Evolutionary conservation across 148 eudicot species (phyloP).

Genomic region (Rhododendron henanense): DNA sequence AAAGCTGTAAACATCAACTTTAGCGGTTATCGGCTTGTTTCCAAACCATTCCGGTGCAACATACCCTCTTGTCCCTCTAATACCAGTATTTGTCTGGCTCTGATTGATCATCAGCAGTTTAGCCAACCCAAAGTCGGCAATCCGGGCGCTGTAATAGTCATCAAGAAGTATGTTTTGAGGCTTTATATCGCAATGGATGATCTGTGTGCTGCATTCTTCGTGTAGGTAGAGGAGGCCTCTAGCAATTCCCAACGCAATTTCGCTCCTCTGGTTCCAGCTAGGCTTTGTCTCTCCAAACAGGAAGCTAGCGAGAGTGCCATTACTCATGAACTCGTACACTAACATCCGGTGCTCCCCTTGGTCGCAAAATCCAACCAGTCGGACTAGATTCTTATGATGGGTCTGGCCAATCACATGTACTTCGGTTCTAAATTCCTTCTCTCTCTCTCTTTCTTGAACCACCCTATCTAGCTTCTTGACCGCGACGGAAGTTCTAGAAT

Average conservation of each 20-base stretch:
- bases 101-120: constrained; percentile 3
- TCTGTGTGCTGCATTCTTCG: constrained; percentile 14
- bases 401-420: constrained; percentile 13
- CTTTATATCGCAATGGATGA: constrained; percentile 20
- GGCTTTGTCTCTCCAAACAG: not conserved
- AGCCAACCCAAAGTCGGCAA: constrained; percentile 20
- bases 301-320: constrained; percentile 7
- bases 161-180: constrained; percentile 17
- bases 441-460: not conserved
- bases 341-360: constrained; percentile 11
- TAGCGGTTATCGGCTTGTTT: not conserved
- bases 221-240: constrained; percentile 22
- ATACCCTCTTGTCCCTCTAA: constrained; percentile 21
- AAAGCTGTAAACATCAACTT: constrained; percentile 21
- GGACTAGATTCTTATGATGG: constrained; percentile 16
- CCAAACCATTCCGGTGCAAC: constrained; percentile 22
- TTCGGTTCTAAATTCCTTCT: constrained; percentile 19
- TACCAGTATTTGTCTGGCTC: constrained; percentile 8
- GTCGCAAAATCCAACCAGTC: constrained; percentile 12
- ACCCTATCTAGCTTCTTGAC: constrained; percentile 12
- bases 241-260: constrained; percentile 12
- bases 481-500: not conserved
- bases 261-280: not conserved
- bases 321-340: constrained; percentile 13
- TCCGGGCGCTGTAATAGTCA: not conserved